Conservation (phyloP, 495 filamentous ascomycete genomes). For the Talaromyces adpressus region DNA sequence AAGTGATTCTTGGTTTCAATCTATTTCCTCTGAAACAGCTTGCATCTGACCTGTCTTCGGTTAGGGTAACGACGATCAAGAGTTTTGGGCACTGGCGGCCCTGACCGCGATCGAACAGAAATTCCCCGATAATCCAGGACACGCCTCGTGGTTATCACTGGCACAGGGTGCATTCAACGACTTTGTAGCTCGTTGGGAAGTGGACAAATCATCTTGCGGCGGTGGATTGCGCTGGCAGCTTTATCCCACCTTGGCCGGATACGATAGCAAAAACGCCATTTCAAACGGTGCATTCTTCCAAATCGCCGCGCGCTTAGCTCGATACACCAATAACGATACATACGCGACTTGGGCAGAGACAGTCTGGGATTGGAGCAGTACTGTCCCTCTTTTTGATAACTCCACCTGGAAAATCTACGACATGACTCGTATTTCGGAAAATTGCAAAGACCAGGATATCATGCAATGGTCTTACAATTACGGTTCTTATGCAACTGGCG, state of each 20-base stretch:
- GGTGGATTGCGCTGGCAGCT: constrained; percentile 87
- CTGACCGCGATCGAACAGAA: constrained; percentile 68
- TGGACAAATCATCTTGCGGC: constrained; percentile 51
- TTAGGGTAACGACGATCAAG: constrained; percentile 68
- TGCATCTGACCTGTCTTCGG: constrained; percentile 11
- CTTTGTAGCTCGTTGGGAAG: constrained; percentile 57
- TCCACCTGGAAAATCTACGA: constrained; percentile 55
- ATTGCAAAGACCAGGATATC: constrained; percentile 54
- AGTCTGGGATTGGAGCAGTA: constrained; percentile 61
- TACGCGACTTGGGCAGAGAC: constrained; percentile 70
- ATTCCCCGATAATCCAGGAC: constrained; percentile 53
- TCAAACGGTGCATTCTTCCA: constrained; percentile 78
- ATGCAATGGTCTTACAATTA: constrained; percentile 75
- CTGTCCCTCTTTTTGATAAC: constrained; percentile 46
- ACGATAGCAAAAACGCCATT: constrained; percentile 73
- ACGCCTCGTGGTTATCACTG: constrained; percentile 58
- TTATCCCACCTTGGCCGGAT: constrained; percentile 72
- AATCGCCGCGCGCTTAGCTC: constrained; percentile 65
- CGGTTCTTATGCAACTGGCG: constrained; percentile 65
- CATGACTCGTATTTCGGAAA: constrained; percentile 47
- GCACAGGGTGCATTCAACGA: constrained; percentile 57
- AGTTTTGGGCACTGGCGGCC: constrained; percentile 72
- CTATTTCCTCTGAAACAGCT: background rate
- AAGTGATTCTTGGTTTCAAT: background rate
- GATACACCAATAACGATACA: constrained; percentile 69